Evolutionary conservation across 768 basidiomycete species (phyloP), one percentile per base, ranked within the genome.

Genomic region (Boletus tomentosulus): DNA sequence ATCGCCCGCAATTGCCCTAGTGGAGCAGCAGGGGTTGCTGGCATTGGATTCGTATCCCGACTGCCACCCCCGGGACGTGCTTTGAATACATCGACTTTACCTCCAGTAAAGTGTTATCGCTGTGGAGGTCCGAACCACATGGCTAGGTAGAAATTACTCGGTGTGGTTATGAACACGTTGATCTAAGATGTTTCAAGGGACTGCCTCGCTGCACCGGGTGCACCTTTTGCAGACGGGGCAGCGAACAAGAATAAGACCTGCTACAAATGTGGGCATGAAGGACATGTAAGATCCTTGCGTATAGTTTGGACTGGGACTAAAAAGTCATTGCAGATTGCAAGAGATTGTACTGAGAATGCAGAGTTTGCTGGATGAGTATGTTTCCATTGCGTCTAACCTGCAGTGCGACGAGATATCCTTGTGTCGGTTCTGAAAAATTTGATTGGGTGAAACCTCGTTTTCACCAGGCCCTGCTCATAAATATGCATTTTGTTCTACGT

Each of bases 51-150:
- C 65, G 81, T 80, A 42, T 77, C 85, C 45, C 87, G 89, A 48
- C 76, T 80, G 48, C 81, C 89, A 35, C 87, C 88, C 50, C 83
- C 87, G 24, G 88, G 90, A 43, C 85, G 89, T 57, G 78, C 75
- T 27, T 73, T 91, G 58, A 89, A 91, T 65, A 86, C 82, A 15
- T 85, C 88, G 22, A 82, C 87, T 46, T 73, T 91, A 46, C 88
- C 88, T 48, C 86, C 88, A 16, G 85, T 94, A 48, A 91, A 89
- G 71, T 96, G 92, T 65, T 94, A 89, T 70, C 84, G 88, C 47
- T 96, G 93, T 65, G 90, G 91, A 44, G 89, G 89, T 28, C 84
- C 87, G 13, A 95, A 94, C 74, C 89, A 92, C 67, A 83, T 90
- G 79, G 90, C 89, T 12, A 84, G 80, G 88, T 88, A 67, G 52